phyloP scores from a whole-genome alignment of 805 yeast species.

The Yamadazyma sp. region DNA sequence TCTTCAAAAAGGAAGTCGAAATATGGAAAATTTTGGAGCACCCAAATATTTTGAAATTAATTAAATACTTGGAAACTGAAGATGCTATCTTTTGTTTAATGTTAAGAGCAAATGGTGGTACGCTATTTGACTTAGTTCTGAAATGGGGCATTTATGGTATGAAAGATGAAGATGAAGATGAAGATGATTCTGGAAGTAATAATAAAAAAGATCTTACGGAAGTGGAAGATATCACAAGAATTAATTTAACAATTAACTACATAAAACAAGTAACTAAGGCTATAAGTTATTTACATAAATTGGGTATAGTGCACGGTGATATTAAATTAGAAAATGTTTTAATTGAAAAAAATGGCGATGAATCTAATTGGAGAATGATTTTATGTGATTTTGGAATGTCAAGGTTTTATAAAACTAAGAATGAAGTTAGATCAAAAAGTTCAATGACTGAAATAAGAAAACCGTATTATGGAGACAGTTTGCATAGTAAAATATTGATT shows the following conservation, averaged over 20 bases:
- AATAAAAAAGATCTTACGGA: too few relatives aligned
- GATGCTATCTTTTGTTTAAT: slow-evolving; percentile 71
- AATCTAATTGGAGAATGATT: slow-evolving; percentile 37
- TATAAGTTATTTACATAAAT: slow-evolving; percentile 54
- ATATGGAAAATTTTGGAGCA: slow-evolving; percentile 75
- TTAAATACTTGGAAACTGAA: slow-evolving; percentile 58
- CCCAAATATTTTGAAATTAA: slow-evolving; percentile 59
- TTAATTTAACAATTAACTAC: slow-evolving; percentile 7
- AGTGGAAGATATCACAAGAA: slow-evolving; percentile 6
- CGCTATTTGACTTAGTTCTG: slow-evolving; percentile 71
- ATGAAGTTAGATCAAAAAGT: slow-evolving; percentile 13
- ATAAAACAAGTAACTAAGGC: slow-evolving; percentile 55
- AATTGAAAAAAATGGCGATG: slow-evolving; percentile 37
- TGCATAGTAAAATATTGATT: slow-evolving; percentile 10
- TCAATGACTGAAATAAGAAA: slow-evolving; percentile 26
- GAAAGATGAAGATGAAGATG: slow-evolving; percentile 8
- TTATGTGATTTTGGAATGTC: slow-evolving; percentile 93
- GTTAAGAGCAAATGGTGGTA: slow-evolving; percentile 67
- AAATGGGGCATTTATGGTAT: slow-evolving; percentile 58
- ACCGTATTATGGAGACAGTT: slow-evolving; percentile 33
- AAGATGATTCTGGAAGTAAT: not conserved
- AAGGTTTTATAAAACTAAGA: slow-evolving; percentile 22
- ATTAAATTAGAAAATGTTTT: slow-evolving; percentile 79
- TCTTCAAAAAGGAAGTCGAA: slow-evolving; percentile 66
- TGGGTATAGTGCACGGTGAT: slow-evolving; percentile 76